Evolutionary conservation across 2,329 filamentous ascomycete genomes (phyloP).

Genomic region (Pseudocercospora musae): DNA sequence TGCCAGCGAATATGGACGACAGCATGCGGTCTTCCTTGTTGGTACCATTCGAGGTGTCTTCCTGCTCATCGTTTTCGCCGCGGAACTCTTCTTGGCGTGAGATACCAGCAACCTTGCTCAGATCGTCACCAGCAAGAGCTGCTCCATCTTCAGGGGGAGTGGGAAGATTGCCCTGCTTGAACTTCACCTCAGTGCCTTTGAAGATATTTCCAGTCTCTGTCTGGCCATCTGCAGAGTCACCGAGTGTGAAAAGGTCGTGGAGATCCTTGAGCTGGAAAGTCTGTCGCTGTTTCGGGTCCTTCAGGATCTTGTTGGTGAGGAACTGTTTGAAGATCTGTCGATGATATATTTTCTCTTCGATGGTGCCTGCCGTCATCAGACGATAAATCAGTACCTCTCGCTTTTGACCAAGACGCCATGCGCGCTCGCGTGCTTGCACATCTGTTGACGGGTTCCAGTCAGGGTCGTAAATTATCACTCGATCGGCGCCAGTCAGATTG

Average conservation of each 20-base stretch:
- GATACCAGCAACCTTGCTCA: conserved; percentile 39
- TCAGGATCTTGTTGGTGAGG: conserved; percentile 90
- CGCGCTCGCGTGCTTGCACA: conserved; percentile 88
- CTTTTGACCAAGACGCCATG: conserved; percentile 94
- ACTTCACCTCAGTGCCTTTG: conserved; percentile 76
- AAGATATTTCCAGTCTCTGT: conserved; percentile 87
- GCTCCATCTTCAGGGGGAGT: conserved; percentile 31
- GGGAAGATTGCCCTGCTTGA: conserved; percentile 37
- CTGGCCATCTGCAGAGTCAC: conserved; percentile 60
- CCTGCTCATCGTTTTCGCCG: conserved; percentile 25
- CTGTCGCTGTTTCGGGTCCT: conserved; percentile 88
- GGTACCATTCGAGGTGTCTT: conserved; percentile 18
- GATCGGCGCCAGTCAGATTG: conserved; percentile 89
- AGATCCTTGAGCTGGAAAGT: conserved; percentile 87
- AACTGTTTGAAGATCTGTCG: conserved; percentile 99
- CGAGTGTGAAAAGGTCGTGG: conserved; percentile 85
- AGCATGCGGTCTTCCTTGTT: conserved; percentile 71
- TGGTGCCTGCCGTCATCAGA: conserved; percentile 96
- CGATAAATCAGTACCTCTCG: conserved; percentile 93
- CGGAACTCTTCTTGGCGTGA: conserved; percentile 45
- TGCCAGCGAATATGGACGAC: conserved; percentile 81
- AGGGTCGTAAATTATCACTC: conserved; percentile 97
- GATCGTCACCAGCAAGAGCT: conserved; percentile 22
- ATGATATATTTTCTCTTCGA: conserved; percentile 99
- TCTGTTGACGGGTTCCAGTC: conserved; percentile 99